Evolutionary conservation across 2,329 filamentous ascomycete genomes (phyloP).

Genomic region (Pseudogymnoascus destructans): DNA sequence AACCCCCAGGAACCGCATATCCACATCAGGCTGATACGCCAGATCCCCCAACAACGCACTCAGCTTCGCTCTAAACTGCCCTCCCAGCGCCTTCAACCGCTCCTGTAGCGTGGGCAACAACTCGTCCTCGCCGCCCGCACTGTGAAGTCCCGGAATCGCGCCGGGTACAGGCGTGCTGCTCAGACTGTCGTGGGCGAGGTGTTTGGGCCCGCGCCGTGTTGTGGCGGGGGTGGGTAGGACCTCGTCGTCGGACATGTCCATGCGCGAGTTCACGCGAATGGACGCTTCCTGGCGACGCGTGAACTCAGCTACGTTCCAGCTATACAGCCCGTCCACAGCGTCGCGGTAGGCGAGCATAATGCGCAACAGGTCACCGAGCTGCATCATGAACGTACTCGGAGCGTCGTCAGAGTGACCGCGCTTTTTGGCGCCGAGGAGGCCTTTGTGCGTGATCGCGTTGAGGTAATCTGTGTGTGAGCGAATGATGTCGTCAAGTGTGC

Average conservation of each 20-base stretch:
- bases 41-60: slow-evolving; percentile 79
- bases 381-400: slow-evolving; percentile 63
- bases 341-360: slow-evolving; percentile 91
- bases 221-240: slow-evolving; percentile 21
- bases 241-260: slow-evolving; percentile 20
- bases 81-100: slow-evolving; percentile 57
- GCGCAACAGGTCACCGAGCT: slow-evolving; percentile 84
- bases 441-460: slow-evolving; percentile 89
- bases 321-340: slow-evolving; percentile 85
- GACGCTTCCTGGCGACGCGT: slow-evolving; percentile 77
- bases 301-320: slow-evolving; percentile 89
- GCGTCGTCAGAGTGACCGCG: slow-evolving; percentile 42
- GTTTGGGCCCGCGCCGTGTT: slow-evolving; percentile 20
- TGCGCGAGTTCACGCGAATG: slow-evolving; percentile 52
- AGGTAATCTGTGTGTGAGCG: slow-evolving; percentile 83
- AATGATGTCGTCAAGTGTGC: slow-evolving; percentile 90
- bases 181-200: slow-evolving; percentile 6
- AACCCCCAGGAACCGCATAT: slow-evolving; percentile 89
- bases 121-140: slow-evolving; percentile 37
- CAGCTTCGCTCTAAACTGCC: slow-evolving; percentile 64
- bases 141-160: slow-evolving; percentile 18
- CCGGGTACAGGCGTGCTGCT: slow-evolving; percentile 15
- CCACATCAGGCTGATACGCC: slow-evolving; percentile 83
- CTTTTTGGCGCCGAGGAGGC: slow-evolving; percentile 63
- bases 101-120: slow-evolving; percentile 65